Percentiles rank a stretch among this genome's conserved stretches.
Evolutionary conservation across 1,139 yeast genomes (phyloP).

Genomic region (Komagataea norvegica): DNA sequence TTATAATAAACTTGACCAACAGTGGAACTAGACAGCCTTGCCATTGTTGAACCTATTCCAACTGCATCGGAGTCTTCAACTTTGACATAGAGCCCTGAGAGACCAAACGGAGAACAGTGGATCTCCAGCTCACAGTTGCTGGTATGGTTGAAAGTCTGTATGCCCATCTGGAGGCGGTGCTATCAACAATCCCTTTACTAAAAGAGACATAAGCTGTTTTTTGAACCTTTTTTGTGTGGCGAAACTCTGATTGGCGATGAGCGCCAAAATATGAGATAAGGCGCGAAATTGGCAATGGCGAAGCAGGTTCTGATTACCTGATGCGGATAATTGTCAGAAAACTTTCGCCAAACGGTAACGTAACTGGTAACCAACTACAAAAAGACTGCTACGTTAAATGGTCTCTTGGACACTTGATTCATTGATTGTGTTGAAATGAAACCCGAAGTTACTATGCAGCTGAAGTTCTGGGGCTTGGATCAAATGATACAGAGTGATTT

Average conservation of each 20-base stretch:
- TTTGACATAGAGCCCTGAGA: constrained; percentile 48
- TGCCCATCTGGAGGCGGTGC: background rate
- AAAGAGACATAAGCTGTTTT: too few relatives aligned
- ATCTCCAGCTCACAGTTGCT: constrained; percentile 52
- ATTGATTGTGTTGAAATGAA: background rate
- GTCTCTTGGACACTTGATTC: too few relatives aligned
- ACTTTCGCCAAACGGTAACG: too few relatives aligned
- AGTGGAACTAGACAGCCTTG: constrained; percentile 49
- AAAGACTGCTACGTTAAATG: too few relatives aligned
- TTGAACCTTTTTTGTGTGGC: too few relatives aligned
- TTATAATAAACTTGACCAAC: constrained; percentile 50
- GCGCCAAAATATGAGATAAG: too few relatives aligned
- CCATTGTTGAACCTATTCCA: constrained; percentile 59
- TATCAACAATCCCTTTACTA: too few relatives aligned
- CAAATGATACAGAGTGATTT: constrained; percentile 2
- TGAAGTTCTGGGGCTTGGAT: constrained; percentile 8
- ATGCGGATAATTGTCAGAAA: too few relatives aligned
- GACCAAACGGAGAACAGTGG: constrained; percentile 58
- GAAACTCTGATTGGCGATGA: too few relatives aligned
- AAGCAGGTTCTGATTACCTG: too few relatives aligned
- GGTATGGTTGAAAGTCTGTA: constrained; percentile 38
- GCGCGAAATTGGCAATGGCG: background rate
- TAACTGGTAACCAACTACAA: too few relatives aligned
- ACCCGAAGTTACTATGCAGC: constrained; percentile 2
- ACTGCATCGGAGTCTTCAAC: constrained; percentile 48